Evolutionary conservation across 768 basidiomycete genomes (phyloP).

Genomic region (Strobilomyces confusus): DNA sequence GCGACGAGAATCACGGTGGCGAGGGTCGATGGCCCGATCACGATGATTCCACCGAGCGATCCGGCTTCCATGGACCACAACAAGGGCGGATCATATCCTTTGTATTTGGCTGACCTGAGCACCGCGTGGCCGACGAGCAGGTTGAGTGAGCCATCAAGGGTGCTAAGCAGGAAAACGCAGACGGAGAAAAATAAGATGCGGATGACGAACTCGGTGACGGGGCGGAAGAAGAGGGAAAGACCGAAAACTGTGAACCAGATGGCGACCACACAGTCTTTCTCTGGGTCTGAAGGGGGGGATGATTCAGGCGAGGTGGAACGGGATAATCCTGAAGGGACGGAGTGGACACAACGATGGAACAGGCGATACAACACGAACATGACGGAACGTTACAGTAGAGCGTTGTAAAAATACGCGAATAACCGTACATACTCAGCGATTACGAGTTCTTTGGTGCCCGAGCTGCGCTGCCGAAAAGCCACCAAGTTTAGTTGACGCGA

Average conservation of each 20-base stretch:
- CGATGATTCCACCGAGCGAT: constrained; percentile 11
- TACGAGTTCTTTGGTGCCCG: not conserved
- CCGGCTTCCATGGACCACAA: constrained; percentile 10
- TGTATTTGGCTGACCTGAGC: constrained; percentile 7
- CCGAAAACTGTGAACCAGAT: constrained; percentile 15
- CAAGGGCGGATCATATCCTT: constrained; percentile 9
- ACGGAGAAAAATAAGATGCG: constrained; percentile 2
- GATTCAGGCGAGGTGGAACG: not conserved
- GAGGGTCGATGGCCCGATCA: constrained; percentile 9
- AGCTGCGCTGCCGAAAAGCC: no score
- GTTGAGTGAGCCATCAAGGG: constrained; percentile 8
- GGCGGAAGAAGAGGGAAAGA: constrained; percentile 8
- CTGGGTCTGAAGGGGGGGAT: not conserved
- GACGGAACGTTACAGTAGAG: not conserved
- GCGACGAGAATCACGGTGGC: constrained; percentile 1
- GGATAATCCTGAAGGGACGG: not conserved
- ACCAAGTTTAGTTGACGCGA: no score
- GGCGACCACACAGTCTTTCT: constrained; percentile 4
- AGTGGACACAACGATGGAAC: constrained; percentile 3
- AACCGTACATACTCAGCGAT: no score
- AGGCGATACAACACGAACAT: constrained; percentile 15
- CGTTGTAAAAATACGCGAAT: no score
- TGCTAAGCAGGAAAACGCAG: constrained; percentile 4
- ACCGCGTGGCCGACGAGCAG: constrained; percentile 12
- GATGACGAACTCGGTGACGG: constrained; percentile 5